Evolutionary conservation across 2,329 filamentous ascomycete species (phyloP), one percentile per base, ranked within the genome.

Genomic region (Hymenoscyphus albidus): DNA sequence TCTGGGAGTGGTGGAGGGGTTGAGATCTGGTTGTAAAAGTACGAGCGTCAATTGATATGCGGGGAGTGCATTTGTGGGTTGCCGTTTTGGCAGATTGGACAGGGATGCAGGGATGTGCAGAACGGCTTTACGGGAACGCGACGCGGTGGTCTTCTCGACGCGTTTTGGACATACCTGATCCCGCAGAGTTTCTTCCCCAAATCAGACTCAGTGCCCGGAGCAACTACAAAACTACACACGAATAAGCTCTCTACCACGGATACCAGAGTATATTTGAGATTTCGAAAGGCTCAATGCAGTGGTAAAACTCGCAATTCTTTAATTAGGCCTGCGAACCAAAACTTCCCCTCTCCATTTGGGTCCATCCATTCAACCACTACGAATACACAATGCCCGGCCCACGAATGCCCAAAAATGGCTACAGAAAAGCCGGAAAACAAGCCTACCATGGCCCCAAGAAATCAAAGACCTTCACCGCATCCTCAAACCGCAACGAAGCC

Each of bases 381-480:
- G 69, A 62, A 70, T 73, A 51, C 75, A 77, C 75, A 70, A 85
- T 89, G 88, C 78, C 86, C 58, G 69, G 68, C 14, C 87, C 88
- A 71, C 80, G 86, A 64, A 81, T 80, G 73, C 87, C 87, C 57
- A 82, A 86, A 74, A 87, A 88, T 76, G 86, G 87, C 74, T 86
- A 83, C 82, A 90, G 78, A 80, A 90, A 77, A 80, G 88, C 79
- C 54, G 85, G 85, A 65, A 91, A 89, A 76, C 78, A 81, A 61
- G 85, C 87, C 66, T 89, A 88, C 77, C 90, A 92, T 83, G 90
- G 90, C 73, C 81, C 83, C 59, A 82, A 82, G 62, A 85, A 84
- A 72, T 82, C 87, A 32, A 91, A 91, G 74, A 96, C 92, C 4
- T 91, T 98, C 70, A 88, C 94, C 64, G 87, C 91, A 40, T 51